phyloP scores from a whole-genome alignment of 805 yeast species.

The Citeromyces nyonsensis region DNA sequence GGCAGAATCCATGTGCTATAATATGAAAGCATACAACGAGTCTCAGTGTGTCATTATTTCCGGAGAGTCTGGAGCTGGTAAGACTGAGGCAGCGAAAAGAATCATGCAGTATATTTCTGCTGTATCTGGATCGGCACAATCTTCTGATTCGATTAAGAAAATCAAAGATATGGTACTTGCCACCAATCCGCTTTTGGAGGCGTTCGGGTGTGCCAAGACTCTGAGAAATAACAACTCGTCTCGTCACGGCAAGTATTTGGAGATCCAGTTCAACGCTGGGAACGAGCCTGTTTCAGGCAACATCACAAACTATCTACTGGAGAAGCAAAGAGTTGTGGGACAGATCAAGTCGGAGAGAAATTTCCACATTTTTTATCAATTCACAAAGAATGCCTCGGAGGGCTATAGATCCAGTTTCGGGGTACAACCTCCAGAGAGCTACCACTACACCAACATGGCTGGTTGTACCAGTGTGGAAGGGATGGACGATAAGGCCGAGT shows the following conservation, averaged over 20 bases:
- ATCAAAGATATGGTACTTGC: constrained; percentile 97
- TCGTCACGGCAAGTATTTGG: constrained; percentile 86
- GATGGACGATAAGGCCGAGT: constrained; percentile 73
- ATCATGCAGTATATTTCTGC: constrained; percentile 95
- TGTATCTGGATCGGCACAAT: constrained; percentile 55
- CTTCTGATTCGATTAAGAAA: constrained; percentile 58
- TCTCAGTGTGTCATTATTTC: constrained; percentile 95
- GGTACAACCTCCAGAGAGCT: constrained; percentile 87
- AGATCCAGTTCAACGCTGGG: constrained; percentile 68
- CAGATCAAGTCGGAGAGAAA: constrained; percentile 88
- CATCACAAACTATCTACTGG: constrained; percentile 86
- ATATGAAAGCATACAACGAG: constrained; percentile 85
- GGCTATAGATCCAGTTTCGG: constrained; percentile 75
- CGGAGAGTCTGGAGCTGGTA: constrained; percentile 97
- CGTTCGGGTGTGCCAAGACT: constrained; percentile 91
- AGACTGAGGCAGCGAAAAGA: constrained; percentile 94
- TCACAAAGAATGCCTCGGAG: constrained; percentile 82
- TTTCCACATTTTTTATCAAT: constrained; percentile 94
- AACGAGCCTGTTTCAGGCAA: constrained; percentile 91
- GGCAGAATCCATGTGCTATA: constrained; percentile 94
- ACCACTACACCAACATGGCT: constrained; percentile 75
- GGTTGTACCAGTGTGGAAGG: constrained; percentile 79
- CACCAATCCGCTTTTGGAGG: constrained; percentile 82
- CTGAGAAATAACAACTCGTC: constrained; percentile 81
- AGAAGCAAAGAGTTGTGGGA: constrained; percentile 93